Conservation (phyloP, 257 asterid genomes). For the Asclepias syriaca region DNA sequence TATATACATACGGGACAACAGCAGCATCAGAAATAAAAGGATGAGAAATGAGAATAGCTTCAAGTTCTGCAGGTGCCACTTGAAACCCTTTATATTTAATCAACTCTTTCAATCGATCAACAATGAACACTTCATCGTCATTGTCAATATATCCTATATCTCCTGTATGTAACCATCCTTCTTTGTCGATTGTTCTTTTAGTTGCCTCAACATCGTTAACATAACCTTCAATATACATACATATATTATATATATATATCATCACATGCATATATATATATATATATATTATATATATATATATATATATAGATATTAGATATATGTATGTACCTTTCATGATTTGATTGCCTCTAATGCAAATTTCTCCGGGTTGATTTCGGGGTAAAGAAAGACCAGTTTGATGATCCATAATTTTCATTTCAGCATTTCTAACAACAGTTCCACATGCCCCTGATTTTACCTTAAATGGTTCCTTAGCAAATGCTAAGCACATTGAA, state of each 20-base stretch:
- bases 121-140: constrained; percentile 31
- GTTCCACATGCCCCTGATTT: constrained; percentile 41
- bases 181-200: constrained; percentile 27
- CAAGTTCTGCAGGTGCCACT: constrained; percentile 44
- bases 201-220: constrained; percentile 34
- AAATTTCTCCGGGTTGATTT: constrained; percentile 33
- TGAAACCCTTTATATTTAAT: constrained; percentile 46
- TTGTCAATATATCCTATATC: constrained; percentile 40
- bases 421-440: constrained; percentile 31
- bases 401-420: constrained; percentile 31
- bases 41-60: constrained; percentile 33
- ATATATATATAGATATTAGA: no score
- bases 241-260: no score
- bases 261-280: no score
- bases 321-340: constrained; percentile 25
- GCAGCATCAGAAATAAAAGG: constrained; percentile 36
- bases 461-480: constrained; percentile 23
- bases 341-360: constrained; percentile 37
- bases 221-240: constrained; percentile 18
- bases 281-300: no score
- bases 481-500: constrained; percentile 40
- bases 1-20: constrained; percentile 31
- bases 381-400: constrained; percentile 23
- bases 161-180: constrained; percentile 45
- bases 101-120: constrained; percentile 37